Evolutionary conservation across 106 monocot species (phyloP).

Genomic region (Acorus gramineus): DNA sequence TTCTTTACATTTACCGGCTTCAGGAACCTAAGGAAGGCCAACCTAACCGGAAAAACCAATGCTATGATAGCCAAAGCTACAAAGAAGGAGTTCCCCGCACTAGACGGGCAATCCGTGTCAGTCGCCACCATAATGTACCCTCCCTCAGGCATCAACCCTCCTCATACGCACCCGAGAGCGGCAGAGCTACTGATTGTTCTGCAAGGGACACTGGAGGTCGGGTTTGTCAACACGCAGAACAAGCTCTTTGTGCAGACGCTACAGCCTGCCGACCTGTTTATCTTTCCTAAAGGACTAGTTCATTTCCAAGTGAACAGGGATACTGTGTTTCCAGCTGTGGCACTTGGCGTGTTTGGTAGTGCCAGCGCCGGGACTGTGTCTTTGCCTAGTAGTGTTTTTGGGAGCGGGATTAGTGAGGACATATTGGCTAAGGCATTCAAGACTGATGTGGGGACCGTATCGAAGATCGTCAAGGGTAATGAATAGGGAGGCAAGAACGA

Average conservation of each 20-base stretch:
- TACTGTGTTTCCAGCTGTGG: not conserved
- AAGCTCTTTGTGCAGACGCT: slow-evolving; percentile 7
- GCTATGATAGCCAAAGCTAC: not conserved
- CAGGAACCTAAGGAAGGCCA: not conserved
- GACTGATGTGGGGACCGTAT: not conserved
- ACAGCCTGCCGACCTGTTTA: not conserved
- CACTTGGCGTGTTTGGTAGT: not conserved
- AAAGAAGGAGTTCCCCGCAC: not conserved
- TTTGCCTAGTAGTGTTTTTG: not conserved
- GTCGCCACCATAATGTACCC: not conserved
- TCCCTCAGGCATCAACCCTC: slow-evolving; percentile 2
- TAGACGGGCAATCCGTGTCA: not conserved
- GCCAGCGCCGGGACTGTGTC: not conserved
- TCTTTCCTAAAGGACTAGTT: slow-evolving; percentile 1
- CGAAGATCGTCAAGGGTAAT: not conserved
- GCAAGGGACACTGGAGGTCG: slow-evolving; percentile 2
- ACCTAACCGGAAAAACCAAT: too few relatives aligned
- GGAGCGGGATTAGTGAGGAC: not conserved
- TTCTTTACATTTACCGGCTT: not conserved
- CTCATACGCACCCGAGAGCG: not conserved
- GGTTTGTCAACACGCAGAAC: slow-evolving; percentile 1
- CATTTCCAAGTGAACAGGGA: not conserved
- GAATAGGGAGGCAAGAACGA: too few relatives aligned
- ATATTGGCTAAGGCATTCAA: not conserved
- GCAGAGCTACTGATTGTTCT: not conserved